Evolutionary conservation across 2,329 filamentous ascomycete species (phyloP).

Genomic region (Cladosporium sp.): DNA sequence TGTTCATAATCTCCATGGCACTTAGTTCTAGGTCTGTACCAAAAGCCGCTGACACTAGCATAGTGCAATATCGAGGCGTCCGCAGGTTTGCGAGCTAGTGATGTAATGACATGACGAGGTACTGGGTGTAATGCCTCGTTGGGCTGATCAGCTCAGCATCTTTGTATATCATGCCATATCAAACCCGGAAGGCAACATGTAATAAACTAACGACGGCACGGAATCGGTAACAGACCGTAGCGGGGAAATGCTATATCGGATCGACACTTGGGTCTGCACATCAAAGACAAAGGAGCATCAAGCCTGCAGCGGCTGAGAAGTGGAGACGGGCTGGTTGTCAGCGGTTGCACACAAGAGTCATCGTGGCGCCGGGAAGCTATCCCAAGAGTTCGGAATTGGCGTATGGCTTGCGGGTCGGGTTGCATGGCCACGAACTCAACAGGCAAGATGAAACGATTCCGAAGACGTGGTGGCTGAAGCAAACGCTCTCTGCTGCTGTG

Average conservation of each 20-base stretch:
- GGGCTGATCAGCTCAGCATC: no score
- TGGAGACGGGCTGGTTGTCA: background rate
- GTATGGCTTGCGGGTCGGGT: slow-evolving; percentile 7
- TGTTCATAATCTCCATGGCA: no score
- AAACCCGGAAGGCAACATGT: no score
- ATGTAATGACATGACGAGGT: no score
- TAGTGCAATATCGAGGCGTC: no score
- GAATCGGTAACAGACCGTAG: background rate
- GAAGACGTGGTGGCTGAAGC: background rate
- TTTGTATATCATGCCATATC: no score
- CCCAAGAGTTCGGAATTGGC: slow-evolving; percentile 6
- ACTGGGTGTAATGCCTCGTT: no score
- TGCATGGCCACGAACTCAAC: background rate
- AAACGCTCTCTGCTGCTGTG: background rate
- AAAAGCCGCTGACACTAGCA: no score
- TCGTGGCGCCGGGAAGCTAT: background rate
- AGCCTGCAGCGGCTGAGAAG: background rate
- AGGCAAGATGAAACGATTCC: background rate
- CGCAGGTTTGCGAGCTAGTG: no score
- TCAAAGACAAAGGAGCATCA: slow-evolving; percentile 6
- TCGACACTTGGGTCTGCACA: background rate
- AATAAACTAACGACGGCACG: background rate
- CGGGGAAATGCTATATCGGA: background rate
- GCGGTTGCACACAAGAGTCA: background rate
- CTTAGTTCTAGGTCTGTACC: no score